Percentiles rank a stretch among this genome's conserved stretches.
These are phyloP conservation scores for Apiospora malaysiana DNA, from an alignment of 2,329 filamentous ascomycete genomes.

Conservation along the genomic window DNA sequence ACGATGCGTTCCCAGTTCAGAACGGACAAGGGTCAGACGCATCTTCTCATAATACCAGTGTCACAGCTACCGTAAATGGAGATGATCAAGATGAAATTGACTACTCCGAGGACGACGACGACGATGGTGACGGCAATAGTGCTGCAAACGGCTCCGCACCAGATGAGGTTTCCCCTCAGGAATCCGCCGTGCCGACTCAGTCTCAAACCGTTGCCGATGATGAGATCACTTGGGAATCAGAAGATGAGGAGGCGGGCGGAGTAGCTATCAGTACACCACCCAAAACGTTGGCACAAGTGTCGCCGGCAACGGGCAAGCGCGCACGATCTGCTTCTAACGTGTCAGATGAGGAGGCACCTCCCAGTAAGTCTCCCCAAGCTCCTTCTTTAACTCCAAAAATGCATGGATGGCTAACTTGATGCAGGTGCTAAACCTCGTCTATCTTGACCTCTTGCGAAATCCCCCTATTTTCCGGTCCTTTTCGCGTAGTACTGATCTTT, in stretches of 20 bases:
- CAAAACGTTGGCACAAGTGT: constrained; percentile 42
- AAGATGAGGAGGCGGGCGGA: constrained; percentile 36
- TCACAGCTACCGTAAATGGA: constrained; percentile 40
- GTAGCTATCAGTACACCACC: constrained; percentile 27
- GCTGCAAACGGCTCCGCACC: constrained; percentile 25
- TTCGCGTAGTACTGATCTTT: constrained; percentile 11
- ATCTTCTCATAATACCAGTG: constrained; percentile 43
- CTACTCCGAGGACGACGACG: constrained; percentile 45
- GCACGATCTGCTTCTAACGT: constrained; percentile 36
- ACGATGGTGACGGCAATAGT: constrained; percentile 32
- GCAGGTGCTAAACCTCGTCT: constrained; percentile 60
- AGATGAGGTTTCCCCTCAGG: constrained; percentile 11
- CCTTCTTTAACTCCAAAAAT: neutral
- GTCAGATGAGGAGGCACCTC: constrained; percentile 34
- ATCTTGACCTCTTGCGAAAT: constrained; percentile 41
- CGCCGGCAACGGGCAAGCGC: constrained; percentile 39
- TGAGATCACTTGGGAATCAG: constrained; percentile 44
- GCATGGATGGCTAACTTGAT: constrained; percentile 38
- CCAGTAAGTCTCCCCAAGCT: constrained; percentile 34
- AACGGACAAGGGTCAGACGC: constrained; percentile 37
- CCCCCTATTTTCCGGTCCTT: constrained; percentile 13
- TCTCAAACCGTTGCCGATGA: constrained; percentile 34
- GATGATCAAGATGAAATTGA: constrained; percentile 43
- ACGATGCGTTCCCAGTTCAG: neutral
- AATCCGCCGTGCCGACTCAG: constrained; percentile 29